Evolutionary conservation across 148 eudicot genomes (phyloP).

Genomic region (Camellia lanceoleosa): DNA sequence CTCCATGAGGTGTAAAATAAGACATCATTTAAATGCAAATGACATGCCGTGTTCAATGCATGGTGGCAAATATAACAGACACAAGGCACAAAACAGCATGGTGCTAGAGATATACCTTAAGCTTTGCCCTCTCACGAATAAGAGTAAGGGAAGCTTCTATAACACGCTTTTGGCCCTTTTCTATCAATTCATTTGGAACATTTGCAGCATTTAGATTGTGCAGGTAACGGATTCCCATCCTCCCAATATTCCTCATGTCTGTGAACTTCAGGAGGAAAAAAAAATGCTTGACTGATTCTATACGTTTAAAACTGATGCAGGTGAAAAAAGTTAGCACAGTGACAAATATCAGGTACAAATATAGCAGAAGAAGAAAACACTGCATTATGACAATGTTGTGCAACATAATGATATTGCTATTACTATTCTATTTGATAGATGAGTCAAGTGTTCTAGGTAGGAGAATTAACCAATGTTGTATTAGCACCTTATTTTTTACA

Average conservation of each 20-base stretch:
- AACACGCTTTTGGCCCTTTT: conserved; percentile 81
- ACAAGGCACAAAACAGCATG: not conserved
- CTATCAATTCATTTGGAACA: conserved; percentile 64
- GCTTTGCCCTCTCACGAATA: conserved; percentile 94
- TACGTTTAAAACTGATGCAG: not conserved
- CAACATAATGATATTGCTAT: too few species aligned
- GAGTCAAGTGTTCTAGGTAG: too few species aligned
- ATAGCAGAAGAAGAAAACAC: not conserved
- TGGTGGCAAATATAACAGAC: not conserved
- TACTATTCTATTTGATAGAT: not conserved
- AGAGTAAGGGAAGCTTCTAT: conserved; percentile 96
- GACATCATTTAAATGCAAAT: not conserved
- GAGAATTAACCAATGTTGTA: not conserved
- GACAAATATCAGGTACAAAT: not conserved
- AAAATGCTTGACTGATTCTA: not conserved
- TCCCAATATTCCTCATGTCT: conserved; percentile 61
- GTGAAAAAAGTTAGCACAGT: not conserved
- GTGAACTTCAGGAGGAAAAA: conserved; percentile 5
- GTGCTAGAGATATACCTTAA: conserved; percentile 48
- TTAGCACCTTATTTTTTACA: not conserved
- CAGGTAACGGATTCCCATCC: conserved; percentile 67
- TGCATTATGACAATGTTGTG: not conserved
- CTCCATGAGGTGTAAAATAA: not conserved
- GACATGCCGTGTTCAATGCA: not conserved
- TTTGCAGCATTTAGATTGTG: conserved; percentile 60